These are phyloP conservation scores for Nothopassalora personata DNA, from an alignment of 2,329 filamentous ascomycete species.

Conservation along the genomic window DNA sequence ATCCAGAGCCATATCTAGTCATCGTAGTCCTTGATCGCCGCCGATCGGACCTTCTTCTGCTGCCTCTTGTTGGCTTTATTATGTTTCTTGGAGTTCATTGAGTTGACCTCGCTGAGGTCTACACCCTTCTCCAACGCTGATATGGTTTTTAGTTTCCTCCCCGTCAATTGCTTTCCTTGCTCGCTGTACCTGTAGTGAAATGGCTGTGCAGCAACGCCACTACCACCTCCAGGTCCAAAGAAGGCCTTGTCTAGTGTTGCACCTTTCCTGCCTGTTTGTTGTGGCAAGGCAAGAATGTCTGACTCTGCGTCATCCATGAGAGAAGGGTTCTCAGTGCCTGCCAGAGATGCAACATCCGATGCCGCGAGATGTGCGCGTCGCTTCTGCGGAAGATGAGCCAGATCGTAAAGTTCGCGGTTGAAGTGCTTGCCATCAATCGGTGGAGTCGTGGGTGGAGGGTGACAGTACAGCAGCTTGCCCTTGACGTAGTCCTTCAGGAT, in stretches of 20 bases:
- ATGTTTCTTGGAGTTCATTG: constrained; percentile 75
- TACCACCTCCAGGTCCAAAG: constrained; percentile 63
- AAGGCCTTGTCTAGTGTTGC: constrained; percentile 79
- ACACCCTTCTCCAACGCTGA: constrained; percentile 78
- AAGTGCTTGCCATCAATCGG: constrained; percentile 67
- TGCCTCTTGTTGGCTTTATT: constrained; percentile 69
- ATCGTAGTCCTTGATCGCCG: constrained; percentile 17
- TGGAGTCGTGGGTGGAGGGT: constrained; percentile 68
- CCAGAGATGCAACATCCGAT: constrained; percentile 34
- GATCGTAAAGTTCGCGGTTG: constrained; percentile 84
- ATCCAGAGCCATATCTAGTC: constrained; percentile 6
- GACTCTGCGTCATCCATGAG: constrained; percentile 41
- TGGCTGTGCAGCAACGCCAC: constrained; percentile 65
- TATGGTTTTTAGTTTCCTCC: constrained; percentile 76
- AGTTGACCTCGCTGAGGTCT: constrained; percentile 68
- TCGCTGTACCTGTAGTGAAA: constrained; percentile 88
- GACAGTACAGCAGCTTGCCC: constrained; percentile 87
- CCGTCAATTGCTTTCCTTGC: constrained; percentile 76
- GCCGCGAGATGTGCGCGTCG: constrained; percentile 61
- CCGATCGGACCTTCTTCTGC: constrained; percentile 26
- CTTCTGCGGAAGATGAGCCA: constrained; percentile 74
- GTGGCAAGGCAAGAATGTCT: constrained; percentile 43
- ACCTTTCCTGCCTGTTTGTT: constrained; percentile 63
- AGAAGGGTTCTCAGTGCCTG: constrained; percentile 35
- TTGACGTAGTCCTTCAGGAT: constrained; percentile 97